Conservation (phyloP, 495 filamentous ascomycete species). For the Penicillium salamii region DNA sequence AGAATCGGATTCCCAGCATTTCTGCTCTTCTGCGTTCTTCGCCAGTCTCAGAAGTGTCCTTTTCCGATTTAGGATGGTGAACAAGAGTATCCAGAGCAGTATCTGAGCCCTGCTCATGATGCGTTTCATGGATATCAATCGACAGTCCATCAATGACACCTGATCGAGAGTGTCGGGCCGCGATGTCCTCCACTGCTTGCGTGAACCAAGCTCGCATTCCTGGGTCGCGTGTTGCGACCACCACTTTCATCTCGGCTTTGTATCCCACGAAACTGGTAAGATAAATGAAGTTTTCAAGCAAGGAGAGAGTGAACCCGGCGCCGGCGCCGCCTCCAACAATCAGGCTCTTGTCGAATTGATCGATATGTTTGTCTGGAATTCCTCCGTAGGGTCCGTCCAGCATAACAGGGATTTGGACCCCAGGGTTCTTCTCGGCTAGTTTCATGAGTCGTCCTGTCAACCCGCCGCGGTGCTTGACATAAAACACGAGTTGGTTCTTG, state of each 20-base stretch:
- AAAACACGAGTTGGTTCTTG: constrained; percentile 26
- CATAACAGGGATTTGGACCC: constrained; percentile 24
- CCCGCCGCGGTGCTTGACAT: constrained; percentile 26
- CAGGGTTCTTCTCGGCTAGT: constrained; percentile 25
- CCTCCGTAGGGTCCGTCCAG: constrained; percentile 47
- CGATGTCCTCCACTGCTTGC: constrained; percentile 21
- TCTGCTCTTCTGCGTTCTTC: constrained; percentile 10
- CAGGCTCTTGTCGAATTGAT: constrained; percentile 29
- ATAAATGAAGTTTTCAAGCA: constrained; percentile 29
- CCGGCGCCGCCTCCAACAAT: constrained; percentile 49
- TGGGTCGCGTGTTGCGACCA: constrained; percentile 25
- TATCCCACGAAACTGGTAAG: background rate
- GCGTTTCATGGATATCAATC: constrained; percentile 20
- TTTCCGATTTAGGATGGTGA: background rate
- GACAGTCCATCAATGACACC: constrained; percentile 9
- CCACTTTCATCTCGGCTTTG: constrained; percentile 18
- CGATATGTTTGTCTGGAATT: constrained; percentile 15
- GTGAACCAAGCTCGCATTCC: constrained; percentile 24
- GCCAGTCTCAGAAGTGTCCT: constrained; percentile 1
- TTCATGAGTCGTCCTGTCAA: constrained; percentile 32
- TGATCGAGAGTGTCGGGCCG: constrained; percentile 7
- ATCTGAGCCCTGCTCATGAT: background rate
- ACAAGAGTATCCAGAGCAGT: background rate
- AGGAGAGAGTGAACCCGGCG: constrained; percentile 40
- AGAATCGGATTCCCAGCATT: constrained; percentile 14